Base-by-base conservation (phyloP, 768 basidiomycete species). In the Mycena olivaceomarginata region DNA sequence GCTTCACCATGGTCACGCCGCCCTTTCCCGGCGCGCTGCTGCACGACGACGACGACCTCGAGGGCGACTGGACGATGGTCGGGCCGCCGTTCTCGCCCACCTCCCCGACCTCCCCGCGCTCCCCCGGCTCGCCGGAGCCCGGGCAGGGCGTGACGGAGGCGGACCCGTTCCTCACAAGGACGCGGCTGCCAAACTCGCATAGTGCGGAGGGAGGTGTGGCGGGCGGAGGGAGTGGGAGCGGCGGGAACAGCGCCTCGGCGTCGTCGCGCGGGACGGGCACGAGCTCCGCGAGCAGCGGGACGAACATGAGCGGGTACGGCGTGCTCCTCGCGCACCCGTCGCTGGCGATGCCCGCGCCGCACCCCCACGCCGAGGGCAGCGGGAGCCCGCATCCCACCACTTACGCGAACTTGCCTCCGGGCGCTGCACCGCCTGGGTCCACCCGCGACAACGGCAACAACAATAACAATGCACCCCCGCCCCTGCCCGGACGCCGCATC, bases 1-100 rank as follows among this genome's bases (percentile, higher is more conserved):
- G 78, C 64, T 79, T 79, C 65, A 77, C 78, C 1, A 79, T 79
- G 75, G 20, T 79, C 65, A 79, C 78, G 2, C 56, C 75, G 31
- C 31, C 31, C 59, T 51, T 41, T n/a, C 22, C 53, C 31, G 74
- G 70, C 20, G 18, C 41, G 66, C 20, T 31, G 67, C 66, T 7
- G 48, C 31, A 46, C 3, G 62, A 57, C 22, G 45, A 46, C 13
- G 72, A 66, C 13, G 78, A 77, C 9, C 22, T 77, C 51, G 76
- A 72, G 60, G 75, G 46, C 7, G 68, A 79, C 37, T 79, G 78
- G 78, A 67, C 64, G 9, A 39, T 79, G 12, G 74, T 79, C 31
- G 37, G 9, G 1, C 8, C 12, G 31, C 45, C 22, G 15, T 5
- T 9, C 39, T 75, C 74, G 18, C 60, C 67, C 9, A 62, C 57